A percentile compares a stretch with the other conserved stretches of the same genome.
phyloP scores from a whole-genome alignment of 495 filamentous ascomycete genomes.

The Hyaloscypha variabilis region DNA sequence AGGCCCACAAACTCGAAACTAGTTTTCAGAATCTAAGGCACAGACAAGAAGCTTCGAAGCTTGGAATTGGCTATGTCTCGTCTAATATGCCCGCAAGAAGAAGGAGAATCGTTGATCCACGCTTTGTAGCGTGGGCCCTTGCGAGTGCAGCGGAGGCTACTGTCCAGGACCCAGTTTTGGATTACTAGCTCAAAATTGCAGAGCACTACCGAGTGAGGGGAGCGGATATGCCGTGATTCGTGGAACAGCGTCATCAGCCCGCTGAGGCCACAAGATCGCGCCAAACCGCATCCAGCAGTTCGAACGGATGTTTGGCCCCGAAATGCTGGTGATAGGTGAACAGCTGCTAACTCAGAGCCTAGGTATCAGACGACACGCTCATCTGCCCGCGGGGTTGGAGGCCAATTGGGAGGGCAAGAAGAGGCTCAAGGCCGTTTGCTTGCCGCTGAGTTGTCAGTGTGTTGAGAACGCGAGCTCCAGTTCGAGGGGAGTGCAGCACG shows the following conservation, averaged over 20 bases:
- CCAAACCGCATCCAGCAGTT: neutral
- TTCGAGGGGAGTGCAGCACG: neutral
- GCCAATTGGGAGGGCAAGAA: neutral
- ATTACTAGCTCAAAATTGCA: neutral
- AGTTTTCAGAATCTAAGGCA: neutral
- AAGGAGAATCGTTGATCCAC: constrained; percentile 20
- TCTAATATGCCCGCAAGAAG: constrained; percentile 26
- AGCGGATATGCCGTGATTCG: constrained; percentile 26
- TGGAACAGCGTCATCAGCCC: constrained; percentile 10
- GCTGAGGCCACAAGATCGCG: neutral
- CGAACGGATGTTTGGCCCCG: neutral
- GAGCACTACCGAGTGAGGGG: constrained; percentile 24
- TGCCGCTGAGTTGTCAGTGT: neutral
- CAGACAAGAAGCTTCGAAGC: constrained; percentile 1
- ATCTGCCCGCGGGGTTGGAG: neutral
- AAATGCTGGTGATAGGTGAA: neutral
- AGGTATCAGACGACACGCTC: neutral
- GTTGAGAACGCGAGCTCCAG: neutral
- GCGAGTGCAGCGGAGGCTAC: no score
- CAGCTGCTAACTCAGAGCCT: neutral
- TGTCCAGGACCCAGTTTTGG: no score
- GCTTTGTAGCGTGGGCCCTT: neutral
- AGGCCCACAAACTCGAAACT: neutral
- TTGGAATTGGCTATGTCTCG: constrained; percentile 4
- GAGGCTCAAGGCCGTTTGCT: neutral